Evolutionary conservation across 805 yeast genomes (phyloP).

Genomic region (Priceomyces carsonii): DNA sequence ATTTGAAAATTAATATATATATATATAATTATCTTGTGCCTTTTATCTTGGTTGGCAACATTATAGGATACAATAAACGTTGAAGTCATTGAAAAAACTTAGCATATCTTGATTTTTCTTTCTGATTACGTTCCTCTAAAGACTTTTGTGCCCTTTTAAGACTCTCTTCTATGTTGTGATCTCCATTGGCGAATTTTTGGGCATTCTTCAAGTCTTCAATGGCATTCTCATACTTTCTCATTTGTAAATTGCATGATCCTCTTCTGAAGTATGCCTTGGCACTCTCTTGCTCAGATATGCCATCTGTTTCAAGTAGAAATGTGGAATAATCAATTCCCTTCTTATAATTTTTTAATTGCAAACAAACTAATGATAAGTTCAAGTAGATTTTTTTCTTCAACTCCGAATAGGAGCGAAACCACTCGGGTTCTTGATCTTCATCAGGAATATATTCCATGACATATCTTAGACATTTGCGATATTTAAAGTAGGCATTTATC

Average conservation of each 20-base stretch:
- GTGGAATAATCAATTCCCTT: conserved; percentile 55
- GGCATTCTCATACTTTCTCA: conserved; percentile 53
- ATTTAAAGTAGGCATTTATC: conserved; percentile 60
- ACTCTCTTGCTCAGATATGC: conserved; percentile 35
- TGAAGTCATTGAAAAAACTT: conserved; percentile 51
- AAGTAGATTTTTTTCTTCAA: conserved; percentile 54
- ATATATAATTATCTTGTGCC: too few species aligned
- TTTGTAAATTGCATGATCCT: conserved; percentile 46
- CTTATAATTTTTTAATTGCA: conserved; percentile 51
- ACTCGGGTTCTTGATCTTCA: conserved; percentile 56
- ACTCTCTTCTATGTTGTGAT: conserved; percentile 48
- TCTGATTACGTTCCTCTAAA: conserved; percentile 44
- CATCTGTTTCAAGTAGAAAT: conserved; percentile 54
- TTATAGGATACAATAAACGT: too few species aligned
- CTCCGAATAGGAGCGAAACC: conserved; percentile 49
- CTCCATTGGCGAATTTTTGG: conserved; percentile 44
- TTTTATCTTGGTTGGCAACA: too few species aligned
- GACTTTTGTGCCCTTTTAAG: conserved; percentile 40
- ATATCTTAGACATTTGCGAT: conserved; percentile 65
- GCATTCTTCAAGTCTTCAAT: conserved; percentile 48
- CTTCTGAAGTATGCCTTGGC: conserved; percentile 63
- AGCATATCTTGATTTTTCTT: conserved; percentile 56
- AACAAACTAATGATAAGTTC: conserved; percentile 58
- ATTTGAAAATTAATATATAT: too few species aligned
- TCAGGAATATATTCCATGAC: conserved; percentile 75